Evolutionary conservation across 345 rosid genomes (phyloP), one percentile per base, ranked within the genome.

Genomic region (Reutealis trisperma): DNA sequence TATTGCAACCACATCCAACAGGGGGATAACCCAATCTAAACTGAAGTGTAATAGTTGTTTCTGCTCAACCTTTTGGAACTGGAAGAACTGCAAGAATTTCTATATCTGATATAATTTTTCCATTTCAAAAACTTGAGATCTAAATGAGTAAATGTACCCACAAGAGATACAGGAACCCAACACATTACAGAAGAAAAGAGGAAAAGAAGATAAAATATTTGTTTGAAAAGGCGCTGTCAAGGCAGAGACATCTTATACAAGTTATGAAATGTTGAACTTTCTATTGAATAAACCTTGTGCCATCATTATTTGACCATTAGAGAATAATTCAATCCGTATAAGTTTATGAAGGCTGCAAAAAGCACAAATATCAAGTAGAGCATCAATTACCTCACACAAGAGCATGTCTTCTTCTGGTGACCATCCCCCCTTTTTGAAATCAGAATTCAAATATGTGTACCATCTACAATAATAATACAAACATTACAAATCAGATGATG

Each of bases 371-470:
- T 73, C 37, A 64, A 37, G 54, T 1, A 51, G 74, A 47, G 30
- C 54, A 65, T 22, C 74, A 74, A 67, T 67, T 79, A 93, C 99
- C 99, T 96, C 97, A 72, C 99, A 96, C 72, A 96, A 83, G 13
- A 96, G 94, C 83, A 91, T 79, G 77, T 96, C 99, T 89, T 93
- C 99, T 79, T 96, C 98, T 12, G 97, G 97, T 63, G 98, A 90
- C 99, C 99, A 96, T 63, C 98, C 99, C 13, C 99, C 99, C 82
- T 91, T 96, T 88, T 93, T 93, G 88, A 96, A 96, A 83, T 96
- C 99, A 58, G 99, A 90, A 83, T 91, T 96, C 74, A 96, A 80
- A 70, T 96, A 96, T 58, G 99, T 96, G 78, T 89, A 93, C 99
- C 99, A 96, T 91, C 99, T 96, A 85, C 77, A 70, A 52, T 8